These are phyloP conservation scores for Neltuma alba DNA, from an alignment of 306 rosid species.

Conservation along the genomic window DNA sequence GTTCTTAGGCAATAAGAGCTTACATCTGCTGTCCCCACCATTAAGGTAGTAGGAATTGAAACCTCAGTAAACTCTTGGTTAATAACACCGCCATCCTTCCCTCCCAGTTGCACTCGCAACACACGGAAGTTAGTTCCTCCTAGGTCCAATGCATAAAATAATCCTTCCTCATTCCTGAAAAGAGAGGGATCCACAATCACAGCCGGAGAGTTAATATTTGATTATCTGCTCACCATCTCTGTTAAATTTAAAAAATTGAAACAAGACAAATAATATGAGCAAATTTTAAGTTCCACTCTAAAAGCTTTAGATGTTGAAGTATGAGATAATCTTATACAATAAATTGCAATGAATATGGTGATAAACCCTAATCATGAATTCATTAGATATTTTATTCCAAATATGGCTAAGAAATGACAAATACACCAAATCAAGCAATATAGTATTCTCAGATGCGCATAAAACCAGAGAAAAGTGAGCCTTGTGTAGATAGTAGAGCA, in stretches of 20 bases:
- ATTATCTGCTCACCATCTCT: background rate
- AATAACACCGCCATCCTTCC: constrained; percentile 62
- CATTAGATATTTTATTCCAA: background rate
- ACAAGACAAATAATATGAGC: background rate
- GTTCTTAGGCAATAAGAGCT: constrained; percentile 38
- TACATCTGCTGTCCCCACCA: constrained; percentile 81
- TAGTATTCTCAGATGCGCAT: too few relatives aligned
- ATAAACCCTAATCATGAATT: constrained; percentile 3
- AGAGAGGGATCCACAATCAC: constrained; percentile 11
- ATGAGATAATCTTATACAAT: constrained; percentile 4
- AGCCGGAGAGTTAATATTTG: background rate
- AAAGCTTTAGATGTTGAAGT: background rate
- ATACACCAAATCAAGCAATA: too few relatives aligned
- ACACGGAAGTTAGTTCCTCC: constrained; percentile 99
- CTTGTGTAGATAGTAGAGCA: too few relatives aligned
- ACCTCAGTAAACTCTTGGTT: constrained; percentile 77
- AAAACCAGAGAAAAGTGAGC: too few relatives aligned
- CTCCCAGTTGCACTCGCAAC: constrained; percentile 85
- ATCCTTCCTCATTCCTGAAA: constrained; percentile 80
- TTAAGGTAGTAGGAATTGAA: constrained; percentile 78
- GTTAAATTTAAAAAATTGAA: background rate
- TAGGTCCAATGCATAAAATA: constrained; percentile 93
- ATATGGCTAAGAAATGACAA: constrained; percentile 6
- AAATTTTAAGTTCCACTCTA: background rate
- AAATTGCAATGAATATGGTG: background rate